A percentile compares a stretch with the other conserved stretches of the same genome.
These are phyloP conservation scores for Acacia acuminata DNA, from an alignment of 306 rosid species.

Conservation along the genomic window DNA sequence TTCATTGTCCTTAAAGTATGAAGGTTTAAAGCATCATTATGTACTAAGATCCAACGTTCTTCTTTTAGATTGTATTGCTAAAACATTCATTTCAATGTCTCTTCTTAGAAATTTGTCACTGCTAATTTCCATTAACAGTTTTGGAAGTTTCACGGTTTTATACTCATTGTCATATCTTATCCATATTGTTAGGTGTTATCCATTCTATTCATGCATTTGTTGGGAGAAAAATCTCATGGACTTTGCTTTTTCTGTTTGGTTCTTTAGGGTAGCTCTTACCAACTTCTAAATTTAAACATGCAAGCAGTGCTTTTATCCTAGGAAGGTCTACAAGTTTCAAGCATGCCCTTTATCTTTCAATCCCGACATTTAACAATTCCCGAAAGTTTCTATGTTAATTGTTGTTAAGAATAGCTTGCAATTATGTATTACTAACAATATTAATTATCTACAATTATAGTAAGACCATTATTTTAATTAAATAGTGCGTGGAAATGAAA, in stretches of 20 bases:
- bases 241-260: conserved; percentile 23
- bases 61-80: background rate
- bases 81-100: conserved; percentile 9
- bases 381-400: conserved; percentile 16
- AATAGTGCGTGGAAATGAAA: too few species aligned
- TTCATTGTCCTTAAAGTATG: background rate
- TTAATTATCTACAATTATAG: background rate
- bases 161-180: conserved; percentile 23
- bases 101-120: conserved; percentile 11
- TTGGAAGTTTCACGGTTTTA: conserved; percentile 17
- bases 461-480: too few species aligned
- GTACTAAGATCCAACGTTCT: conserved; percentile 24
- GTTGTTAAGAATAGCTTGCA: background rate
- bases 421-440: conserved; percentile 7
- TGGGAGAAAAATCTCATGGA: background rate
- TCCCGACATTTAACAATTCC: conserved; percentile 16
- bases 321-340: conserved; percentile 23
- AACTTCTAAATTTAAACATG: conserved; percentile 15
- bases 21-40: background rate
- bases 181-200: conserved; percentile 20
- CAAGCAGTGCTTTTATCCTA: conserved; percentile 7
- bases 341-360: conserved; percentile 19
- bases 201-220: conserved; percentile 28
- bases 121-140: conserved; percentile 17
- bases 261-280: conserved; percentile 29